These are phyloP conservation scores for Hypoxylon sp. DNA, from an alignment of 2,329 filamentous ascomycete species.

Conservation along the genomic window DNA sequence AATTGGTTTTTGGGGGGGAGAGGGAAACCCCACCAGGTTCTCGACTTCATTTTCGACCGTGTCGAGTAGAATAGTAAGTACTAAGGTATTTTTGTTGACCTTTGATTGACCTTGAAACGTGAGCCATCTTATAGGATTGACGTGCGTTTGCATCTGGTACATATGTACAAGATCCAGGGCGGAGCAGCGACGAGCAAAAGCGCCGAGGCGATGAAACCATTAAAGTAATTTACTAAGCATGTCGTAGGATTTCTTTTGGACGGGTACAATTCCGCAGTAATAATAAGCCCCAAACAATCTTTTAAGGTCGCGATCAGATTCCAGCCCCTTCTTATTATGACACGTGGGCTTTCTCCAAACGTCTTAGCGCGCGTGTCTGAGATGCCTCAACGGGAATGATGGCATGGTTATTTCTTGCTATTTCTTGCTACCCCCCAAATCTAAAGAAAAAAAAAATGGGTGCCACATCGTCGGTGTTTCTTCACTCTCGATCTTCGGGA, in stretches of 20 bases:
- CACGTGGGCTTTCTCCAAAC: slow-evolving; percentile 51
- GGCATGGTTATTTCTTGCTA: slow-evolving; percentile 37
- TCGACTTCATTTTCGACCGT: slow-evolving; percentile 13
- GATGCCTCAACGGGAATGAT: slow-evolving; percentile 48
- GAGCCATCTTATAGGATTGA: slow-evolving; percentile 27
- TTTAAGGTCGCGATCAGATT: slow-evolving; percentile 38
- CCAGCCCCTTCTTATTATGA: slow-evolving; percentile 46
- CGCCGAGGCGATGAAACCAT: slow-evolving; percentile 44
- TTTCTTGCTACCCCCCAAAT: slow-evolving; percentile 35
- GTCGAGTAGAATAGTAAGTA: slow-evolving; percentile 18
- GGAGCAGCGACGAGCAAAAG: slow-evolving; percentile 34
- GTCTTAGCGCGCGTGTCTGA: slow-evolving; percentile 42
- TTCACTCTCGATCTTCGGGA: slow-evolving; percentile 52
- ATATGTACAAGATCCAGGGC: slow-evolving; percentile 12
- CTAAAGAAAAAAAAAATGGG: slow-evolving; percentile 42
- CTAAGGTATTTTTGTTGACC: slow-evolving; percentile 10
- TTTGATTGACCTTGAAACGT: slow-evolving; percentile 24
- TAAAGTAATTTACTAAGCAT: slow-evolving; percentile 42
- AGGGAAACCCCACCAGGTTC: slow-evolving; percentile 22
- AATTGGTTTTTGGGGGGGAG: slow-evolving; percentile 6
- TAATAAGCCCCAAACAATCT: slow-evolving; percentile 38
- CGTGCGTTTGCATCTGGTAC: slow-evolving; percentile 3
- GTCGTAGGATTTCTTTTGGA: slow-evolving; percentile 33
- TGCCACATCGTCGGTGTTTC: slow-evolving; percentile 54
- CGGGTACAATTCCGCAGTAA: slow-evolving; percentile 26